Evolutionary conservation across 2,329 filamentous ascomycete species (phyloP), one percentile per base, ranked within the genome.

Genomic region (Alternaria triticina): DNA sequence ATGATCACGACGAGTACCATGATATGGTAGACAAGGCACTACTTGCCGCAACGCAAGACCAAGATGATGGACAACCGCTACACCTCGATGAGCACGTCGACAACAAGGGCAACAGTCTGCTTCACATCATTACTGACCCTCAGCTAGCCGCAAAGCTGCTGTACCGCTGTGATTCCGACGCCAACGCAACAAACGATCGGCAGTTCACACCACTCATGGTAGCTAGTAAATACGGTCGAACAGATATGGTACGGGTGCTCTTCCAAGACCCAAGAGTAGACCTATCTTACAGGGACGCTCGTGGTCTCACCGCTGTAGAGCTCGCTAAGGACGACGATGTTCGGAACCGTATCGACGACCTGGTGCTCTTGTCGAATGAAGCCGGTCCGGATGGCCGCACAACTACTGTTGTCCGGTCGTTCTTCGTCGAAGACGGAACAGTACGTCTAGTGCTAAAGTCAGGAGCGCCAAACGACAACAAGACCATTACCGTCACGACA

Each of bases 261-360:
- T 98, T 97, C 78, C 87, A 90, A 45, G 96, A 99, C 76, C 88
- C 93, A 23, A 86, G 96, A 70, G 93, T 97, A 5, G 96, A 99
- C 76, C 82, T 95, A 13, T 89, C 91, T 45, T 89, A 94, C 28
- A 92, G 91, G 78, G 96, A 99, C 77, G 82, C 92, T 15, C 88
- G 96, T 62, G 96, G 96, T 0, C 84, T 99, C 71, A 97, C 95
- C 8, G 96, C 96, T 8, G 94, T 98, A 7, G 96, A 99, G 80
- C 86, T 99, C 50, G 96, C 96, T 54, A 99, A 99, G 78, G 96
- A 99, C 73, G 96, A 99, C 76, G 96, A 99, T 70, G 92, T 99
- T 25, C 89, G 96, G 43, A 99, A 98, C 81, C 90, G 93, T 71
- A 97, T 99, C 67, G 96, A 99, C 76, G 96, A 99, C 77, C 84